phyloP scores from a whole-genome alignment of 2,329 filamentous ascomycete genomes.

The Aquanectria penicillioides region DNA sequence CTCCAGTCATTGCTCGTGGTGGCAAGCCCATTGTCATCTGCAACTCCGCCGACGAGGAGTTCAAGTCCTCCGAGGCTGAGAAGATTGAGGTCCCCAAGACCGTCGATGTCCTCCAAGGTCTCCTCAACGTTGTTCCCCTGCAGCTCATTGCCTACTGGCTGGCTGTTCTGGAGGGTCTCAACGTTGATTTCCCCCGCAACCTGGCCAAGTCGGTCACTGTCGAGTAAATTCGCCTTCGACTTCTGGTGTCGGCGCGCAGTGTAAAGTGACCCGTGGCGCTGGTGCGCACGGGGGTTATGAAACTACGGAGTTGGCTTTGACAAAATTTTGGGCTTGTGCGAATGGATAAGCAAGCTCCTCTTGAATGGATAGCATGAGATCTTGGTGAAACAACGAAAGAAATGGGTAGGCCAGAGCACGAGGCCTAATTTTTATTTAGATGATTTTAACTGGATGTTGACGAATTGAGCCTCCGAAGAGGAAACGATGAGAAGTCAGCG shows the following conservation, averaged over 20 bases:
- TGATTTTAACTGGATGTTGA: conserved; percentile 26
- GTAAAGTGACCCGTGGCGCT: conserved; percentile 34
- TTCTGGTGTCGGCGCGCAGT: conserved; percentile 29
- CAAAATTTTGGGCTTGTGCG: conserved; percentile 39
- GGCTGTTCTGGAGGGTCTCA: conserved; percentile 92
- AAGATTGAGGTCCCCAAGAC: conserved; percentile 98
- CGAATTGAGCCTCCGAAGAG: conserved; percentile 15
- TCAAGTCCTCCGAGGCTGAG: conserved; percentile 86
- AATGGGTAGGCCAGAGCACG: conserved; percentile 33
- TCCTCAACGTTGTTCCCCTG: conserved; percentile 96
- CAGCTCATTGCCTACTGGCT: conserved; percentile 99
- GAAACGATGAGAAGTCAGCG: conserved; percentile 29
- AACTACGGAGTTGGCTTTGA: conserved; percentile 42
- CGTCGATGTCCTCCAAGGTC: conserved; percentile 93
- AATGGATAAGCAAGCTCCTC: conserved; percentile 33
- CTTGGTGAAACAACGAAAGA: conserved; percentile 35
- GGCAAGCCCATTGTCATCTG: conserved; percentile 99
- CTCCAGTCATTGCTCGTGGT: conserved; percentile 86
- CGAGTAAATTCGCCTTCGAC: conserved; percentile 70
- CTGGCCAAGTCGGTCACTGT: conserved; percentile 99
- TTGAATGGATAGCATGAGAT: conserved; percentile 37
- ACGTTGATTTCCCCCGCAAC: conserved; percentile 99
- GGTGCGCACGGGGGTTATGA: conserved; percentile 36
- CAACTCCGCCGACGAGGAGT: conserved; percentile 90
- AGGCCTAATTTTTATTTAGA: conserved; percentile 40